These are phyloP conservation scores for Thuja plicata DNA, from an alignment of 83 land plant genomes.

Conservation along the genomic window DNA sequence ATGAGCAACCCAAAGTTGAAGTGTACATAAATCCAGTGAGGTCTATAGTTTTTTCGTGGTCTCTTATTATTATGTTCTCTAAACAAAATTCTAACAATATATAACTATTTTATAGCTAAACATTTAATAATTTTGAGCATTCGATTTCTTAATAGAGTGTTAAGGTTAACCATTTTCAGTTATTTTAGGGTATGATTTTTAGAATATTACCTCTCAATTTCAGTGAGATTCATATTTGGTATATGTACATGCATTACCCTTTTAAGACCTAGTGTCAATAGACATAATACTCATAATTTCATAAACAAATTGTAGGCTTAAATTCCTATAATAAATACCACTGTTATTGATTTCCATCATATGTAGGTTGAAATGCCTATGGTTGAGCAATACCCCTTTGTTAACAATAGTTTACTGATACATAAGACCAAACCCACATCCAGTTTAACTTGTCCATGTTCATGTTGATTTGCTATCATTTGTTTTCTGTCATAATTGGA, in stretches of 20 bases:
- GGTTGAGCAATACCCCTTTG: not conserved
- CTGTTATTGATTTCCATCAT: not conserved
- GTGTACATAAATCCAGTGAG: not conserved
- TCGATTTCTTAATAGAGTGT: not conserved
- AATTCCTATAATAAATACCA: not conserved
- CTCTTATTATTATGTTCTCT: not conserved
- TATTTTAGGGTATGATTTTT: not conserved
- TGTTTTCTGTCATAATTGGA: not conserved
- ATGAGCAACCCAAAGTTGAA: not conserved
- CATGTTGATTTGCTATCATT: not conserved
- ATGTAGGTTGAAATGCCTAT: not conserved
- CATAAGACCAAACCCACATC: not conserved
- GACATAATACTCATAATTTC: not conserved
- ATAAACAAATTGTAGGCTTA: not conserved
- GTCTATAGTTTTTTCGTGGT: not conserved
- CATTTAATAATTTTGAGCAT: not conserved
- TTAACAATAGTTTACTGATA: not conserved
- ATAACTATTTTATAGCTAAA: not conserved
- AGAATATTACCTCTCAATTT: not conserved
- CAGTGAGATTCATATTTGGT: not conserved
- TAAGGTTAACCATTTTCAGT: not conserved
- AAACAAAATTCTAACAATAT: not conserved
- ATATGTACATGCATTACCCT: not conserved
- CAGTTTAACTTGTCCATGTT: not conserved
- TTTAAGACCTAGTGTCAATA: not conserved